phyloP scores from a whole-genome alignment of 208 protist species.

The Porcisia hertigi region DNA sequence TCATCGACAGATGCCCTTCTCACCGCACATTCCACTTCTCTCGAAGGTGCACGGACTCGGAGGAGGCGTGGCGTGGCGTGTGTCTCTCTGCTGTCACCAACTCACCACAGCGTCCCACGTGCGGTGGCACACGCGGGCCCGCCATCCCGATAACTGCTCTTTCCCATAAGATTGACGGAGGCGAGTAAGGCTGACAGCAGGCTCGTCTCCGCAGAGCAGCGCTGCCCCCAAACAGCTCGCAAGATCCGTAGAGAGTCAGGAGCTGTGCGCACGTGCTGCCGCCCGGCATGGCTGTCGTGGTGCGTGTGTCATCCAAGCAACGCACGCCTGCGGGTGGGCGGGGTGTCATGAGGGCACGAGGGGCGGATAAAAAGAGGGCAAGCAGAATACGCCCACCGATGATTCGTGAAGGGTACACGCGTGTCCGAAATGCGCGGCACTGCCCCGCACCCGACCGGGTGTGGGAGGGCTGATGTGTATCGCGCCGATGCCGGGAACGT shows the following conservation, averaged over 20 bases:
- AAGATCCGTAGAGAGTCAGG: background rate
- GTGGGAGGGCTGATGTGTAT: background rate
- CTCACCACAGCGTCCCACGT: background rate
- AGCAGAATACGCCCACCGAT: background rate
- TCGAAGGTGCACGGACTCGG: background rate
- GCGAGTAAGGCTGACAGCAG: background rate
- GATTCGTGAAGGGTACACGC: background rate
- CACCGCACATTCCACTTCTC: background rate
- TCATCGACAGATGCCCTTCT: no score
- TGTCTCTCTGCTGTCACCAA: background rate
- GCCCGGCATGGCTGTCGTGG: background rate
- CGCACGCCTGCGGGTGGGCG: background rate
- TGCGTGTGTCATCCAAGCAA: background rate
- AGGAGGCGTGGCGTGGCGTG: background rate
- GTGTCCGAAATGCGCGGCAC: background rate
- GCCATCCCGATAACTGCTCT: background rate
- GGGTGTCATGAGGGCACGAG: background rate
- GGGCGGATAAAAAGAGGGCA: background rate
- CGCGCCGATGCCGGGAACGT: background rate
- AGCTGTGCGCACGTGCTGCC: background rate
- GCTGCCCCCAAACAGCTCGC: background rate
- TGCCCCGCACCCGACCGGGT: background rate
- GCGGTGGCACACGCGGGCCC: background rate
- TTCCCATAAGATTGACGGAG: background rate
- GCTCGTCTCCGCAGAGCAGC: no score